Base-by-base conservation (phyloP, 768 basidiomycete species). In the Boletus coccyginus region DNA sequence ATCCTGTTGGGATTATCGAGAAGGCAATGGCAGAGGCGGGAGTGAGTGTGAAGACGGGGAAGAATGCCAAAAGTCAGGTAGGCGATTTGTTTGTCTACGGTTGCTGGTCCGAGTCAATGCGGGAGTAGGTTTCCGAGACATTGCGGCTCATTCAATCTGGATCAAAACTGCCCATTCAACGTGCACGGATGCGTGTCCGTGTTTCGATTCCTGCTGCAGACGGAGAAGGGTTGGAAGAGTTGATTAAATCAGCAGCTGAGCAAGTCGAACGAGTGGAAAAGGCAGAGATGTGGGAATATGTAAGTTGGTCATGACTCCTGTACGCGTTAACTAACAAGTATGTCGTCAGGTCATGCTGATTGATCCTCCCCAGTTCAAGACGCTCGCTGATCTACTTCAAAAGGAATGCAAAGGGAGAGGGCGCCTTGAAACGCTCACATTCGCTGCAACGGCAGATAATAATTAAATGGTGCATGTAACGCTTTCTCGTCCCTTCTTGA, bases 1-100 rank as follows among this genome's bases (percentile, higher is more conserved):
- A 98, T 69, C 88, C 94, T 7, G 92, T 96, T 33, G 88, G 92
- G 17, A 92, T 98, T 78, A 92, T 99, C 60, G 97, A 99, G 69
- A 98, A 97, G 73, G 94, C 94, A 0, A 96, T 99, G 96, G 75
- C 84, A 10, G 95, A 98, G 69, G 88, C 92, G 10, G 95, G 95
- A 1, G 95, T 90, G 73, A 96, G 92, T 62, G 88, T 96, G 29
- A 89, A 91, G 64, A 81, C 81, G 44, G 86, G 87, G 60, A 98
- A 98, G 77, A 88, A 82, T 21, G 95, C 94, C 6, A 99, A 99
- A 75, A 90, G 88, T 49, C 97, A 99, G 83, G 92, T 90, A 59
- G 17, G 77, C 32, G 5, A 32, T 35, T 38, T 42, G 41, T 17
- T 43, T 44, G 32, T 31, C 27, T 31, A 39, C 24, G 16, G 17